Percentiles rank a stretch among this genome's conserved stretches.
These are phyloP conservation scores for Microsporum canis DNA, from an alignment of 2,329 filamentous ascomycete genomes.

Conservation along the genomic window DNA sequence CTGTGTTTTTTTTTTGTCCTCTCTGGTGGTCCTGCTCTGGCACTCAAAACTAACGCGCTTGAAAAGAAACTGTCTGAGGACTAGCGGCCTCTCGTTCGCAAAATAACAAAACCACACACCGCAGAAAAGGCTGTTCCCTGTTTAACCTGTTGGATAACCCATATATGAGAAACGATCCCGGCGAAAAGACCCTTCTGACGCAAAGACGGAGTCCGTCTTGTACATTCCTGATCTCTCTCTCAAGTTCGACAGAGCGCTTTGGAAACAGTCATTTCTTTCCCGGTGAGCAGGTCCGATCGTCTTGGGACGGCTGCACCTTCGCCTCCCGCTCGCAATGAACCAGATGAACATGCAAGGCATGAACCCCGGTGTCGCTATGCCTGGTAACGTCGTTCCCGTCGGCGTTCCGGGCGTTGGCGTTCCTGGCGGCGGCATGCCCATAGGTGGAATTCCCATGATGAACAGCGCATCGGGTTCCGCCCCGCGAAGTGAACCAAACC, in stretches of 20 bases:
- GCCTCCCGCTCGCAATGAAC: constrained; percentile 36
- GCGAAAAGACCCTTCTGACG: background rate
- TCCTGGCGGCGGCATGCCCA: constrained; percentile 41
- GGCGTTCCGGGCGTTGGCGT: background rate
- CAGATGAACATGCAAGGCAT: constrained; percentile 47
- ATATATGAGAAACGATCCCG: background rate
- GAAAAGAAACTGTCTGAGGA: background rate
- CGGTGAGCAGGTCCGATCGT: constrained; percentile 15
- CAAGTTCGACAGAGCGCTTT: background rate
- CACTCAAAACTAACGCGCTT: constrained; percentile 2
- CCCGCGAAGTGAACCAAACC: constrained; percentile 33
- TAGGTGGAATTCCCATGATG: constrained; percentile 48
- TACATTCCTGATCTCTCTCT: background rate
- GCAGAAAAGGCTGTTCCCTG: background rate
- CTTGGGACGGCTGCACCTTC: constrained; percentile 22
- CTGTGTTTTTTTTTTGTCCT: background rate
- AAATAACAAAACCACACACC: background rate
- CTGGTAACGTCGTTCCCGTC: constrained; percentile 46
- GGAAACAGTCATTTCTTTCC: background rate
- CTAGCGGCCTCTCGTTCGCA: background rate
- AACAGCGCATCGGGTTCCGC: constrained; percentile 37
- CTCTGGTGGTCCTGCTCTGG: background rate
- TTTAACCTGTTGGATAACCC: background rate
- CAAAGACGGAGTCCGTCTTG: background rate
- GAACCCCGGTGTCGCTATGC: constrained; percentile 44